Conservation (phyloP, 768 basidiomycete genomes). For the Candolleomyces efflorescens region DNA sequence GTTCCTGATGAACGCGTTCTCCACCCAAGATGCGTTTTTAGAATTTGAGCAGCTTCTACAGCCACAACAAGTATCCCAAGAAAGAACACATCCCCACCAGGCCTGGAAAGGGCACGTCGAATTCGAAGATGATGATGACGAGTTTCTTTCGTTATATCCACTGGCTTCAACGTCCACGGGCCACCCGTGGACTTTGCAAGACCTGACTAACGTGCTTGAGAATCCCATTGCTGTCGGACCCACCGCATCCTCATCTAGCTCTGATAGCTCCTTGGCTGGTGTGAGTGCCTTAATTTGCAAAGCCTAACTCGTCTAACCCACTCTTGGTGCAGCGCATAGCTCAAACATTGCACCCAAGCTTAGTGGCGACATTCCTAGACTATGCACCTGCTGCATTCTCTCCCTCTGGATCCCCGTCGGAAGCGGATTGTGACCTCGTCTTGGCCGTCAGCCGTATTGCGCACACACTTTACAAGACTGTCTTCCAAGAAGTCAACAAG, state of each 20-base stretch:
- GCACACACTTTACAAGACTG: constrained; percentile 52
- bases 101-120: constrained; percentile 34
- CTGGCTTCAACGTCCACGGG: background rate
- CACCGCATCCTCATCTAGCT: background rate
- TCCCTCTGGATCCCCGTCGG: constrained; percentile 53
- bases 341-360: constrained; percentile 68
- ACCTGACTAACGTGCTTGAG: constrained; percentile 9
- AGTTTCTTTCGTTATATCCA: constrained; percentile 24
- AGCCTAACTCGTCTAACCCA: background rate
- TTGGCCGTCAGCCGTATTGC: constrained; percentile 54
- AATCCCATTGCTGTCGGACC: background rate
- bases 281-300: background rate
- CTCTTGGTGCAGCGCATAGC: constrained; percentile 52
- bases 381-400: constrained; percentile 80
- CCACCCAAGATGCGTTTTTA: constrained; percentile 43
- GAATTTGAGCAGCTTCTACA: constrained; percentile 37
- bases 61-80: constrained; percentile 28
- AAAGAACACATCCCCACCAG: background rate
- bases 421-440: constrained; percentile 58
- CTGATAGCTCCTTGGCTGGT: background rate
- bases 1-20: constrained; percentile 64
- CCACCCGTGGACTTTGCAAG: constrained; percentile 11
- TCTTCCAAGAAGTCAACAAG: constrained; percentile 40
- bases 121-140: constrained; percentile 30
- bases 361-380: constrained; percentile 85